Evolutionary conservation across 1,284 basidiomycete species (phyloP), one percentile per base, ranked within the genome.

Genomic region (Pseudozyma flocculosa): DNA sequence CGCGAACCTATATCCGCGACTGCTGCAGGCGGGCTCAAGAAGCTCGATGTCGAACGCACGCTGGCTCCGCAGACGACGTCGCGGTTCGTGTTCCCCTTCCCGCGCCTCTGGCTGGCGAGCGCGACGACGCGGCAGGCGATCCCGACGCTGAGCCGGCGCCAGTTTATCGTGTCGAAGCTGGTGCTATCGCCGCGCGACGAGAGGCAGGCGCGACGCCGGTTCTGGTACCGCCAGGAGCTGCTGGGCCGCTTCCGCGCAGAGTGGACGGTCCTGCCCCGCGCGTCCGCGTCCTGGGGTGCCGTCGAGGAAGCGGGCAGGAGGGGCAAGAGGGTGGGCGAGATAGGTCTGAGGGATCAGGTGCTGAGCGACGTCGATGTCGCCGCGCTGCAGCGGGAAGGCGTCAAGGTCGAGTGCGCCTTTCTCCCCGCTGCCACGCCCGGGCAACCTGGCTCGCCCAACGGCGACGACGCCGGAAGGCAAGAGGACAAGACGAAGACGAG

Each of bases 141-240:
- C 53, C 94, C 94, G 0, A 86, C 86, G 4, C 80, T 94, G 44
- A 46, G 22, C 4, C 86, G 89, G 54, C 83, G 92, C n/a, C 94
- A 98, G 75, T 97, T 93, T 77, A 87, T 96, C 17, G 87, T 96
- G 0, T 84, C 86, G 19, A 89, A 89, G 71, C 84, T 86, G 11
- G 83, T 82, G 49, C 80, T 88, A 48, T 84, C 85, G 1, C 76
- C 80, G 4, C 79, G 79, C 39, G 87, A 90, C 68, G 83, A 87
- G 57, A 81, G 80, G 36, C 74, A 81, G 10, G 86, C 88, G 67
- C 82, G 86, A 32, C 87, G 90, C 70, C 77, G 92, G 15, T 97
- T 97, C 80, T 97, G 93, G 94, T 93, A 92, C 74, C 84, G 92
- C 26, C 89, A 97, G 75, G 85, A 87, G 60, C 80, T 97, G 13